These are phyloP conservation scores for Sporothrix variecibatus DNA, from an alignment of 2,329 filamentous ascomycete species.

Conservation along the genomic window DNA sequence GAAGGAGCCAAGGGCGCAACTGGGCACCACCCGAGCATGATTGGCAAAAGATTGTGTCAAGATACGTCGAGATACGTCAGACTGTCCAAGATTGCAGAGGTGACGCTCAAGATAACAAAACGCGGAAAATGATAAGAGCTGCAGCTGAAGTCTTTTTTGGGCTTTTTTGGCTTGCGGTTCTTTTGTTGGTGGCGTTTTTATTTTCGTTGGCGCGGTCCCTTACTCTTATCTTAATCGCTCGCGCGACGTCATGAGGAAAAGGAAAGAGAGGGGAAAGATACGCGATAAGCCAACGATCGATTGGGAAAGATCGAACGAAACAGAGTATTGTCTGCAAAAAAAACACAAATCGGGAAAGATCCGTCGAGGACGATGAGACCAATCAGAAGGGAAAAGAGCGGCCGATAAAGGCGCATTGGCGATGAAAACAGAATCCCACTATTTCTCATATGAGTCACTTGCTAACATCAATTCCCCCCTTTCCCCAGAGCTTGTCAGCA, in stretches of 20 bases:
- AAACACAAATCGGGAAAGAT: not conserved
- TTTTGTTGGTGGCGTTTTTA: conserved; percentile 12
- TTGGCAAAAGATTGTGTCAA: conserved; percentile 1
- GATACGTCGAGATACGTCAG: not conserved
- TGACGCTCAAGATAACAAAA: not conserved
- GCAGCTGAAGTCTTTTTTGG: not conserved
- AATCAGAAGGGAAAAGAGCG: not conserved
- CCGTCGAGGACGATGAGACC: not conserved
- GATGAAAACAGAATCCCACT: no score
- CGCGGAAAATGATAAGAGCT: conserved; percentile 17
- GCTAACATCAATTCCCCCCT: not conserved
- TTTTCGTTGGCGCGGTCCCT: not conserved
- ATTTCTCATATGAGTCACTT: not conserved
- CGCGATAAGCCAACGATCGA: not conserved
- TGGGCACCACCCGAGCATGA: not conserved
- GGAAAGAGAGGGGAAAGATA: not conserved
- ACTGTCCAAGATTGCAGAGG: not conserved
- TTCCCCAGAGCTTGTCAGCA: conserved; percentile 87
- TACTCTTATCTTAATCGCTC: not conserved
- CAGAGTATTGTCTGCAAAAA: not conserved
- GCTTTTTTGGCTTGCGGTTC: not conserved
- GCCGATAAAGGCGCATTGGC: not conserved
- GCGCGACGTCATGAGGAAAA: conserved; percentile 7
- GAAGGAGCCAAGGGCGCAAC: not conserved
- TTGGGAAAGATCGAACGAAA: not conserved